Base-by-base conservation (phyloP, 371 early-diverging fungal species). In the Umbelopsis sp. region DNA sequence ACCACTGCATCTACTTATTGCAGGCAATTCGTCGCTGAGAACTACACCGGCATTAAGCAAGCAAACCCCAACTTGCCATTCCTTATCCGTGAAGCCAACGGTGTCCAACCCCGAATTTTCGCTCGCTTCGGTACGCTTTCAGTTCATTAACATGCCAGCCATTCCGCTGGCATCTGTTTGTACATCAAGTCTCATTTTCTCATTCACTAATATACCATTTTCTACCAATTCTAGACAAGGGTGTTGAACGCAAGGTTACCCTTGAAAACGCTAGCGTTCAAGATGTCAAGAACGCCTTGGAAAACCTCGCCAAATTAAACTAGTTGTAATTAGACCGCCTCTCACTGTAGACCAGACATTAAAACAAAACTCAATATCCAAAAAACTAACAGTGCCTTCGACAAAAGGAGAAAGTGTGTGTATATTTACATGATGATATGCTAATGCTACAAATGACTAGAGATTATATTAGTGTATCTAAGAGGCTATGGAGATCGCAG, bases 61-160 rank as follows among this genome's bases (percentile, higher is more conserved):
- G 92, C 87, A 66, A 95, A 97, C 84, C 97, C 97, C 37, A 80
- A 86, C 35, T 85, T 97, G 46, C 96, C 96, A 50, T 91, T 97
- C 71, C 87, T 97, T 24, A 87, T 97, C 63, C 92, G 97, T 72
- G 97, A 97, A 79, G 95, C 95, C 35, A 78, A 78, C 57, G 92
- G 92, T 62, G 88, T 93, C 63, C 92, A 96, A 78, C 93, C 96
- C 22, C 86, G 94, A 70, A 88, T 93, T 64, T 95, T 94, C 84
- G 97, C 93, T 70, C 91, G 96, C 67, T 97, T 93, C 75, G 94
- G 96, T 96, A 85, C 72, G 65, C 32, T 5, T 7, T 7, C 11
- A 16, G 29, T 3, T 48, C 41, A 41, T 41, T 41, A 2, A 7
- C 41, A 10, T 41, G 7, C 41, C 41, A 51, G 7, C 41, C 41